Evolutionary conservation across 176 grass and related monocot species (phyloP).

Genomic region (Oryza australiensis): DNA sequence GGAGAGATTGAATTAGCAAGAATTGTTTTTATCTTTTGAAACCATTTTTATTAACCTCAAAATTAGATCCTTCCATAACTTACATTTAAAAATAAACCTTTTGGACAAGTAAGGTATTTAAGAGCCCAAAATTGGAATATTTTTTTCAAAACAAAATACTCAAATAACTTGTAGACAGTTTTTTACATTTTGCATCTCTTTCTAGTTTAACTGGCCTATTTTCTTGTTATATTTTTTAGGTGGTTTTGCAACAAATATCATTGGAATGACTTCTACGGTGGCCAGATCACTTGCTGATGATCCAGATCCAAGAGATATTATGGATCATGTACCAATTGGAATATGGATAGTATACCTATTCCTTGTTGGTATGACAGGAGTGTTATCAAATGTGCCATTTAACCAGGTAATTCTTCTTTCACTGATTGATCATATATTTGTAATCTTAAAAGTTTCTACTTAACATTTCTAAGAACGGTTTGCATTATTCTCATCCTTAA

Average conservation of each 20-base stretch:
- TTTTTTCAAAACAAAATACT: not conserved
- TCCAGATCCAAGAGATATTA: slow-evolving; percentile 40
- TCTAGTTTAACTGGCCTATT: not conserved
- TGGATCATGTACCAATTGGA: slow-evolving; percentile 25
- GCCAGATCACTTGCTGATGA: slow-evolving; percentile 39
- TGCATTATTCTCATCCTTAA: not conserved
- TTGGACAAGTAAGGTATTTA: not conserved
- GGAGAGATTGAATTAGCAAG: not conserved
- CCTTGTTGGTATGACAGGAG: slow-evolving; percentile 30
- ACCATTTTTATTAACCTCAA: not conserved
- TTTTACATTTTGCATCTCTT: not conserved
- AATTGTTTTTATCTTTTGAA: not conserved
- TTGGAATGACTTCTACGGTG: slow-evolving; percentile 46
- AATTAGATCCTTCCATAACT: not conserved
- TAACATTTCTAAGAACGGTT: not conserved
- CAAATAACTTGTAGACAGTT: not conserved
- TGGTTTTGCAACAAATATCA: slow-evolving; percentile 50
- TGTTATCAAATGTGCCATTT: slow-evolving; percentile 38
- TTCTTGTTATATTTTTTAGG: slow-evolving; percentile 29
- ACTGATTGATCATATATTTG: not conserved
- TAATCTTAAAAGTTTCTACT: not conserved
- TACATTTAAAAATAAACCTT: not conserved
- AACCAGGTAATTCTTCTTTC: slow-evolving; percentile 34
- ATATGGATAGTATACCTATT: slow-evolving; percentile 50
- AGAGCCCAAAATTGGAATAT: not conserved